Conservation (phyloP, 176 grass and related monocot species). For the Ensete glaucum region DNA sequence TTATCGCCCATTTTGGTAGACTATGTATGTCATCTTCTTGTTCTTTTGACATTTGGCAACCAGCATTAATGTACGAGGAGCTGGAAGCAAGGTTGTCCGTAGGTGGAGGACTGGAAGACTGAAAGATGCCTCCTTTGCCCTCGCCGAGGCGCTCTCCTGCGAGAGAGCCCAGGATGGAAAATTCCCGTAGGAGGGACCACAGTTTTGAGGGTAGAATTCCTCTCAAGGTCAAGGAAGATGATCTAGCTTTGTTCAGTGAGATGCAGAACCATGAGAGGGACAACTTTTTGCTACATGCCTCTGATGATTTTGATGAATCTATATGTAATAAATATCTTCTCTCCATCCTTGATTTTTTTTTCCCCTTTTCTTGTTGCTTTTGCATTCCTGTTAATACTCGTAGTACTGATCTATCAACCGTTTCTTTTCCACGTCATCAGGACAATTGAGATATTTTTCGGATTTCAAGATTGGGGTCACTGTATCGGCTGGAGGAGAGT, state of each 20-base stretch:
- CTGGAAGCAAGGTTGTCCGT: background rate
- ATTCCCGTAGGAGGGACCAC: conserved; percentile 41
- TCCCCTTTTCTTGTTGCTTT: conserved; percentile 2
- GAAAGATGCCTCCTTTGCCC: conserved; percentile 68
- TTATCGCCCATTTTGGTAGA: background rate
- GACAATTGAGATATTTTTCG: conserved; percentile 67
- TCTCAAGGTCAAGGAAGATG: conserved; percentile 65
- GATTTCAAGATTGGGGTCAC: conserved; percentile 66
- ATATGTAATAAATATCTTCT: conserved; percentile 52
- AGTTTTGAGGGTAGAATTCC: conserved; percentile 50
- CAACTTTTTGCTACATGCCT: conserved; percentile 70
- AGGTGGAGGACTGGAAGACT: conserved; percentile 3
- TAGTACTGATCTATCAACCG: conserved; percentile 12
- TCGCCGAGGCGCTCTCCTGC: conserved; percentile 38
- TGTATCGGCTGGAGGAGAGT: conserved; percentile 50
- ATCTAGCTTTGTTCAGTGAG: conserved; percentile 57
- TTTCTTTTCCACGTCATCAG: conserved; percentile 32
- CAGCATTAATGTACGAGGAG: conserved; percentile 2
- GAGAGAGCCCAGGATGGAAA: conserved; percentile 27
- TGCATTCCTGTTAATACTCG: background rate
- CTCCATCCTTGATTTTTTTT: conserved; percentile 35
- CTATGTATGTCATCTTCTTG: background rate
- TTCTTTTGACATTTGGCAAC: background rate
- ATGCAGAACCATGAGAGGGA: conserved; percentile 76
- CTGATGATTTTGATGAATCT: conserved; percentile 77